Evolutionary conservation across 305 asterid genomes (phyloP), one percentile per base, ranked within the genome.

Genomic region (Fraxinus platypoda): DNA sequence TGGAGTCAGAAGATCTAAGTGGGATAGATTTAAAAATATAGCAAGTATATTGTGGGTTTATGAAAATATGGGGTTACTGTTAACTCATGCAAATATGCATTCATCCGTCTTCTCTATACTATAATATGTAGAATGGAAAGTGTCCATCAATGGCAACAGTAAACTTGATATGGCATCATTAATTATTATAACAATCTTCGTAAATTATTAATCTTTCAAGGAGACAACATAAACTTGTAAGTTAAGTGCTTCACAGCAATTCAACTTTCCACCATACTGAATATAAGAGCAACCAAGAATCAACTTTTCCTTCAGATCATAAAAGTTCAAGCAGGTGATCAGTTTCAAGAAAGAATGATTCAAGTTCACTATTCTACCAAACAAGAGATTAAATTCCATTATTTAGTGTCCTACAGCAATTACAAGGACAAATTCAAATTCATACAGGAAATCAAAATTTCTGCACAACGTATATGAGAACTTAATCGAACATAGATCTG

Each of bases 1-100:
- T 75, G 23, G 68, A 74, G 6, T 52, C 74, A n/a, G 15, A 76
- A 62, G 80, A 74, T 41, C 80, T 33, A 25, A 78, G 70, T 38
- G 71, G 64, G 74, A 52, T 11, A 31, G 77, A 33, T 33, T 59
- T 12, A 74, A 46, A n/a, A 19, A n/a, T n/a, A 57, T 57, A 57
- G 12, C 26, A 57, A 57, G 68, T 19, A 57, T 57, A 57, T 57
- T 57, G 68, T 19, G 68, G 30, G 68, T 57, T 35, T 26, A 75
- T 76, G 76, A 46, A 62, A n/a, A 81, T 26, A 33, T 4, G 46
- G 2, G 11, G n/a, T 19, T 66, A 59, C 52, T 64, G 68, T 76
- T 19, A n/a, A 78, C 62, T 77, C 30, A 19, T 38, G 35, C 26
- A 75, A 74, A 33, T 17, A 70, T 34, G 66, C 64, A 74, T 57